Conservation (phyloP, 176 grass and related monocot species). For the Eremochloa ophiuroides region DNA sequence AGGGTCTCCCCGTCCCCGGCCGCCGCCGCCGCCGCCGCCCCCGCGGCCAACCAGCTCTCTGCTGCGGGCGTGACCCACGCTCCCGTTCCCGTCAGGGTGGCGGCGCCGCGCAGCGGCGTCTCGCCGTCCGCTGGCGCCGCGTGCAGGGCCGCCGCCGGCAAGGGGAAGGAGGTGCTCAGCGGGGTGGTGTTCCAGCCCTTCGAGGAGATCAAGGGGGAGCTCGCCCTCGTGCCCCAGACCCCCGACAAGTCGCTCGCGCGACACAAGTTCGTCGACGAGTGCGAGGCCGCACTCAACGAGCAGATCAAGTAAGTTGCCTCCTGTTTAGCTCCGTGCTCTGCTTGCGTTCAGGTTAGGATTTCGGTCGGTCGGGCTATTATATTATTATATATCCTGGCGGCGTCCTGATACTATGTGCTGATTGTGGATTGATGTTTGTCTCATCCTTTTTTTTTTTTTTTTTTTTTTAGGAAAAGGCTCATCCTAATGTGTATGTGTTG, state of each 20-base stretch:
- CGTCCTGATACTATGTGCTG: neutral
- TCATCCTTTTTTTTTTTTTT: too few relatives aligned
- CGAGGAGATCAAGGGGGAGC: conserved; percentile 71
- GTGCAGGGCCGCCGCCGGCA: conserved; percentile 24
- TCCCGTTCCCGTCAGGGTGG: neutral
- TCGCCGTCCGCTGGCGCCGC: conserved; percentile 1
- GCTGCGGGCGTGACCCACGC: neutral
- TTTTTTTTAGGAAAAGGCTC: too few relatives aligned
- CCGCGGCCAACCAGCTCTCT: neutral
- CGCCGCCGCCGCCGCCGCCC: neutral
- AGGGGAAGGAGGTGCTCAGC: conserved; percentile 47
- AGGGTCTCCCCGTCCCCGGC: conserved; percentile 21
- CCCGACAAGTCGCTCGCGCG: conserved; percentile 43
- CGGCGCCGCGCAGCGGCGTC: conserved; percentile 4
- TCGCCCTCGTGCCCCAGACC: conserved; percentile 59
- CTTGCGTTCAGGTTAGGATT: neutral
- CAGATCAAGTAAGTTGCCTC: conserved; percentile 88
- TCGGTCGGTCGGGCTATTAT: too few relatives aligned
- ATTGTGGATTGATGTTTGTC: neutral
- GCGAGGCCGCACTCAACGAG: conserved; percentile 76
- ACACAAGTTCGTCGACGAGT: conserved; percentile 42
- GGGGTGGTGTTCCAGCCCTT: conserved; percentile 77
- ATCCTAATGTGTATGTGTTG: neutral
- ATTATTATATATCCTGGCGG: too few relatives aligned
- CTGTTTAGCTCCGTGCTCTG: neutral